Conservation (phyloP, 202 grass and related monocot species). For the Carex sylvatica region DNA sequence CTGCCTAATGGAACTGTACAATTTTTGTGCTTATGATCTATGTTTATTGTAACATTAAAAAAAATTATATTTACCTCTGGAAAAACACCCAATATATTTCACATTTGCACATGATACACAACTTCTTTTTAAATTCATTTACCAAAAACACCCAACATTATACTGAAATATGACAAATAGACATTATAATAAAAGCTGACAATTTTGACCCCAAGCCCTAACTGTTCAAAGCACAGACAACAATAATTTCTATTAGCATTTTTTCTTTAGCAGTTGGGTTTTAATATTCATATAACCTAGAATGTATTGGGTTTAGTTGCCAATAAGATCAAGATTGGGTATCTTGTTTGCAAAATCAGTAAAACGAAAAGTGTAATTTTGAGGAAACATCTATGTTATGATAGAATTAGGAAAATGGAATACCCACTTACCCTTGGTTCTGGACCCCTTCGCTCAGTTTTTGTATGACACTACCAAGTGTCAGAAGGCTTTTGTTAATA, state of each 20-base stretch:
- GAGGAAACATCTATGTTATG: neutral
- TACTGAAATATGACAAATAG: neutral
- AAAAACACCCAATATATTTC: neutral
- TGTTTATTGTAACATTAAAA: neutral
- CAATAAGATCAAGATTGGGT: neutral
- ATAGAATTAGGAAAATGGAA: slow-evolving; percentile 6
- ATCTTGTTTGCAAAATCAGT: neutral
- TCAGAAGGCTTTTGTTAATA: slow-evolving; percentile 97
- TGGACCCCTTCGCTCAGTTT: slow-evolving; percentile 92
- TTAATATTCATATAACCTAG: neutral
- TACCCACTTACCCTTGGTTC: slow-evolving; percentile 67
- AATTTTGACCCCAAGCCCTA: neutral
- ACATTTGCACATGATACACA: neutral
- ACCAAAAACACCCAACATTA: neutral
- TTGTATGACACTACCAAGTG: slow-evolving; percentile 85
- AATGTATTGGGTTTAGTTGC: neutral
- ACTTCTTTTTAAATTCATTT: neutral
- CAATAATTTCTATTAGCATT: neutral
- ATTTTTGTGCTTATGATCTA: neutral
- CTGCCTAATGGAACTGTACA: neutral
- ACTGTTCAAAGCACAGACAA: neutral
- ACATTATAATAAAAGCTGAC: neutral
- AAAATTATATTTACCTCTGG: neutral
- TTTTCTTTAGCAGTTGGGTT: neutral
- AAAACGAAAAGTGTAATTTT: neutral